Evolutionary conservation across 2,329 filamentous ascomycete species (phyloP), one percentile per base, ranked within the genome.

Genomic region (Fusarium proliferatum): DNA sequence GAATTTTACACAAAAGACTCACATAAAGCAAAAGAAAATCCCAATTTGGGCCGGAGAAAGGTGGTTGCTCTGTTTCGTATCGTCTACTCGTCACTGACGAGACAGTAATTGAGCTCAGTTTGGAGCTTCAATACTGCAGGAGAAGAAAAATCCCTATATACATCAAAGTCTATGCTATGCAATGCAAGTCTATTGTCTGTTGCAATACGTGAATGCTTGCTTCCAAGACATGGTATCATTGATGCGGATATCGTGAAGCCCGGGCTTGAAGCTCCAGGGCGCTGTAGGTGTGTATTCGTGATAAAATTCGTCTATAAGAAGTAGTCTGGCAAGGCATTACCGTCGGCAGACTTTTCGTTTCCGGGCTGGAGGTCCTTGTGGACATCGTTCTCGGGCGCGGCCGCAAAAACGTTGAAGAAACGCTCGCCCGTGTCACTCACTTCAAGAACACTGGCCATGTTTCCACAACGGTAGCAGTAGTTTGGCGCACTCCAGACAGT

Each of bases 401-500:
- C 96, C 64, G 97, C 94, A 82, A 99, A 99, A 30, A 98, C 95
- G 81, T 99, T 99, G 86, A 98, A 99, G 83, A 94, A 97, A 67
- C 96, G 88, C 83, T 97, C 95, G 42, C 96, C 96, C 2, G 92
- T 92, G 80, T 97, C 95, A 81, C 94, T 96, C 65, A 99, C 96
- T 84, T 99, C 96, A 42, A 99, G 88, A 51, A 99, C 96, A 82
- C 95, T 97, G 13, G 96, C 96, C 89, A 98, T 92, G 82, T 99
- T 99, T 52, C 96, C 96, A 84, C 96, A 99, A 41, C 95, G 88
- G 82, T 97, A 97, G 84, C 94, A 97, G 84, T 97, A 97, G 79
- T 97, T 99, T 4, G 96, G 96, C 9, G 96, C 96, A 81, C 95
- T 98, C 96, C 96, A 99, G 11, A 99, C 96, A 2, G 96, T 99